Evolutionary conservation across 1,284 basidiomycete species (phyloP).

Genomic region (Moesziomyces sp.): DNA sequence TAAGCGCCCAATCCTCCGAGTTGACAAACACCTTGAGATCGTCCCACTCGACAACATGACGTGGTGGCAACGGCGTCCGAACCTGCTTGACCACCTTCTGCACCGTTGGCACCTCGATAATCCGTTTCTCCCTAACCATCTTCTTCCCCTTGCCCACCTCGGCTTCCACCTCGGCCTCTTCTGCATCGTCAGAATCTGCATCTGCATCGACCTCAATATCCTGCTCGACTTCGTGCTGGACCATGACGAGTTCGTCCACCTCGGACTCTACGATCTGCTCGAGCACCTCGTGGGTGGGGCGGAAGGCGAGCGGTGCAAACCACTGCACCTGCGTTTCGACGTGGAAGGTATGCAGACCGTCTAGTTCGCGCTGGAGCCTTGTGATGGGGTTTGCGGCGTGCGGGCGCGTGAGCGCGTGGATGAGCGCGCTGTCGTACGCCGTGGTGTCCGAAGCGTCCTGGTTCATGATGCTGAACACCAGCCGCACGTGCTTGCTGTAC

Average conservation of each 20-base stretch:
- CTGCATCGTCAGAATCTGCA: slow-evolving; percentile 5
- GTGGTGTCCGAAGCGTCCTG: slow-evolving; percentile 49
- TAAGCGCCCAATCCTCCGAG: slow-evolving; percentile 90
- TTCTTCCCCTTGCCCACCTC: slow-evolving; percentile 9
- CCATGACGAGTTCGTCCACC: slow-evolving; percentile 21
- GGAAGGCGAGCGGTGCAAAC: slow-evolving; percentile 87
- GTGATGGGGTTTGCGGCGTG: slow-evolving; percentile 21
- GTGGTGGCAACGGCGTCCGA: slow-evolving; percentile 11
- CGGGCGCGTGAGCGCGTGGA: slow-evolving; percentile 18
- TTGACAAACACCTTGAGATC: slow-evolving; percentile 79
- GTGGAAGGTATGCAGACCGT: slow-evolving; percentile 82
- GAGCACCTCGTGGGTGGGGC: slow-evolving; percentile 72
- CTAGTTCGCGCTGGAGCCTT: slow-evolving; percentile 25
- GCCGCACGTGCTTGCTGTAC: slow-evolving; percentile 53
- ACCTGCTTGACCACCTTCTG: slow-evolving; percentile 13
- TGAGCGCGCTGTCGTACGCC: slow-evolving; percentile 28
- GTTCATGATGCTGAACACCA: slow-evolving; percentile 64
- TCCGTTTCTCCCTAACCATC: slow-evolving; percentile 16
- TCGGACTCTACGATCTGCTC: slow-evolving; percentile 47
- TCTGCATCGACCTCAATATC: slow-evolving; percentile 13
- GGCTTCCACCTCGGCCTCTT: slow-evolving; percentile 7
- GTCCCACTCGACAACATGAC: slow-evolving; percentile 53
- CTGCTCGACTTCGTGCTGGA: slow-evolving; percentile 46
- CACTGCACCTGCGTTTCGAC: slow-evolving; percentile 93
- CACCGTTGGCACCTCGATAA: slow-evolving; percentile 14